Evolutionary conservation across 192 early-diverging fungal species (phyloP).

Genomic region (Umbelopsis vinacea): DNA sequence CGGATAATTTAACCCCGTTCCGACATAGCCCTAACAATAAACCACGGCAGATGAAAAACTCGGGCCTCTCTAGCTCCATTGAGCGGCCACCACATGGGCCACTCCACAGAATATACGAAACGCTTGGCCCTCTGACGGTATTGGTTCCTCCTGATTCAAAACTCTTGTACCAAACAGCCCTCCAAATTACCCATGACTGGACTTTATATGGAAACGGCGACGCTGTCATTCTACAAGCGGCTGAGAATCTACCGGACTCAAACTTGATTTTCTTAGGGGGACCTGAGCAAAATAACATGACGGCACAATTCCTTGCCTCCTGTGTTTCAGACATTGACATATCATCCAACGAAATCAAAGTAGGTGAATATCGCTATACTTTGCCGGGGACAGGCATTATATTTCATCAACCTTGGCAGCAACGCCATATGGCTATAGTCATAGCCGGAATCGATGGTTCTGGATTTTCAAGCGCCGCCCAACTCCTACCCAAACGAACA

Average conservation of each 20-base stretch:
- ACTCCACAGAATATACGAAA: conserved; percentile 45
- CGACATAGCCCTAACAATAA: too few relatives aligned
- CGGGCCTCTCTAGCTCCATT: too few relatives aligned
- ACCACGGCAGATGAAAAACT: too few relatives aligned
- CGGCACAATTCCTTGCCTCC: conserved; percentile 35
- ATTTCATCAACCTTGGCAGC: conserved; percentile 45
- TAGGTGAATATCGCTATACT: conserved; percentile 27
- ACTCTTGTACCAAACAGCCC: conserved; percentile 53
- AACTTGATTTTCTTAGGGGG: conserved; percentile 71
- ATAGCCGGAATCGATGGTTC: conserved; percentile 47
- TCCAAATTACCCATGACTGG: conserved; percentile 66
- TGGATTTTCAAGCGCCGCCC: conserved; percentile 44
- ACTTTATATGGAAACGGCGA: conserved; percentile 67
- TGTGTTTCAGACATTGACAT: not conserved
- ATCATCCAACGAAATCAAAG: conserved; percentile 3
- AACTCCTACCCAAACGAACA: conserved; percentile 54
- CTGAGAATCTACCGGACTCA: conserved; percentile 51
- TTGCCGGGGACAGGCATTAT: conserved; percentile 44
- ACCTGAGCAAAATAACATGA: conserved; percentile 58
- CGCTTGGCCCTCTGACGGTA: conserved; percentile 53
- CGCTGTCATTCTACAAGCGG: conserved; percentile 49
- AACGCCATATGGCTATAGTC: conserved; percentile 38
- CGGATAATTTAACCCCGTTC: too few relatives aligned
- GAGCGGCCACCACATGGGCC: conserved; percentile 64
- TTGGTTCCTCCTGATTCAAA: conserved; percentile 43